Conservation (phyloP, 192 early-diverging fungal genomes). For the Endogone sp. region DNA sequence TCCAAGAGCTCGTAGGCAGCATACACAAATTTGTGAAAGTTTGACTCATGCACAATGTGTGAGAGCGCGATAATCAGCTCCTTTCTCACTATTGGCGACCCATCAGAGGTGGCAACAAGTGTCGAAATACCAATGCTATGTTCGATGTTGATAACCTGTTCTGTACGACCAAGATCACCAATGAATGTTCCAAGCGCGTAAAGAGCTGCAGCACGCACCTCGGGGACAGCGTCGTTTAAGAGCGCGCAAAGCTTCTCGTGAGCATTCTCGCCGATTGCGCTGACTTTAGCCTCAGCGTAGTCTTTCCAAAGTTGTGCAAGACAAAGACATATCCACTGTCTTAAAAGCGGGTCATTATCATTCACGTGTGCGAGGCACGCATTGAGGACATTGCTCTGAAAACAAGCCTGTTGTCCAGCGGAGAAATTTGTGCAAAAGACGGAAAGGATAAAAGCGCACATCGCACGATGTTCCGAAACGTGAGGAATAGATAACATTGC, state of each 20-base stretch:
- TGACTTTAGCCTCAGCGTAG: conserved; percentile 66
- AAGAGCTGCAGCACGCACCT: conserved; percentile 80
- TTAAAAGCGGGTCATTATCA: conserved; percentile 69
- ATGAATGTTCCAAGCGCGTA: conserved; percentile 80
- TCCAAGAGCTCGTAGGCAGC: conserved; percentile 55
- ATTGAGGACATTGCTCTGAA: conserved; percentile 62
- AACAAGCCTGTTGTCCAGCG: conserved; percentile 80
- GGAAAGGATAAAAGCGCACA: conserved; percentile 91
- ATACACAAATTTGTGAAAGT: conserved; percentile 56
- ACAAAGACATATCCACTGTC: conserved; percentile 90
- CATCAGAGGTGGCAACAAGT: conserved; percentile 69
- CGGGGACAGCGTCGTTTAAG: conserved; percentile 65
- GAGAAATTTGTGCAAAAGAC: conserved; percentile 87
- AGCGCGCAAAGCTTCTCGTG: conserved; percentile 58
- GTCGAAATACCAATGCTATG: conserved; percentile 69
- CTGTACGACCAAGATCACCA: conserved; percentile 62
- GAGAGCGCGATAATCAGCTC: conserved; percentile 82
- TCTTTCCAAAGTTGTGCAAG: conserved; percentile 82
- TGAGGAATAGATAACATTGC: conserved; percentile 62
- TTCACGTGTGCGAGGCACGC: conserved; percentile 62
- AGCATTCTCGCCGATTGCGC: conserved; percentile 55
- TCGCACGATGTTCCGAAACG: conserved; percentile 86
- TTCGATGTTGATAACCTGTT: conserved; percentile 66
- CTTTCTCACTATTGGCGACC: conserved; percentile 83
- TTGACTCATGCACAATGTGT: conserved; percentile 61